Conservation (phyloP, 257 asterid genomes). For the Leonotis leonurus region DNA sequence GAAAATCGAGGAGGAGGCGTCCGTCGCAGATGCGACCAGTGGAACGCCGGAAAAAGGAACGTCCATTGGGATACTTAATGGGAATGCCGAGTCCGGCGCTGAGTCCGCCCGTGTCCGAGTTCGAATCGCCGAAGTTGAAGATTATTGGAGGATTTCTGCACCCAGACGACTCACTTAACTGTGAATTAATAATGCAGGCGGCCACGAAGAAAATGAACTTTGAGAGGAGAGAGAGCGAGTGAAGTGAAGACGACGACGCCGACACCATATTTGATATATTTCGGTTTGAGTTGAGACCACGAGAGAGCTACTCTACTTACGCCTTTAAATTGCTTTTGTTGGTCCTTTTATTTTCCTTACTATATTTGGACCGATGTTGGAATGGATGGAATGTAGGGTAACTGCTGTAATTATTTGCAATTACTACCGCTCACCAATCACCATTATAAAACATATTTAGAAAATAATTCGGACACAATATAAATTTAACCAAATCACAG, state of each 20-base stretch:
- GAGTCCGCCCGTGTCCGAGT: slow-evolving; percentile 94
- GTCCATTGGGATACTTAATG: slow-evolving; percentile 59
- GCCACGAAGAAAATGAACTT: background rate
- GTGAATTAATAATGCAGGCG: slow-evolving; percentile 13
- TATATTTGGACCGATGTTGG: background rate
- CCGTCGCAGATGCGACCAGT: slow-evolving; percentile 78
- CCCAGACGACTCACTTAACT: slow-evolving; percentile 10
- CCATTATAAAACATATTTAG: too few relatives aligned
- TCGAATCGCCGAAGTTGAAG: slow-evolving; percentile 91
- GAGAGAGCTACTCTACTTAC: too few relatives aligned
- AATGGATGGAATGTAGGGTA: too few relatives aligned
- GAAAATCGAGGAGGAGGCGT: slow-evolving; percentile 76
- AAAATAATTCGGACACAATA: too few relatives aligned
- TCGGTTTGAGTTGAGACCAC: background rate
- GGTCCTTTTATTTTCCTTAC: too few relatives aligned
- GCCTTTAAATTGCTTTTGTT: too few relatives aligned
- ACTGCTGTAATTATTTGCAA: too few relatives aligned
- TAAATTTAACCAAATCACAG: too few relatives aligned
- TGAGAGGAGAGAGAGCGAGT: background rate
- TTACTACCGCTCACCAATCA: too few relatives aligned
- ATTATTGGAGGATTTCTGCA: slow-evolving; percentile 54
- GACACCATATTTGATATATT: background rate
- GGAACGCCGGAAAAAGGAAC: slow-evolving; percentile 48
- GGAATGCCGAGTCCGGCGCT: slow-evolving; percentile 64
- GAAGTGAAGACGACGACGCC: background rate